These are phyloP conservation scores for Articulospora tetracladia DNA, from an alignment of 495 filamentous ascomycete genomes.

Conservation along the genomic window DNA sequence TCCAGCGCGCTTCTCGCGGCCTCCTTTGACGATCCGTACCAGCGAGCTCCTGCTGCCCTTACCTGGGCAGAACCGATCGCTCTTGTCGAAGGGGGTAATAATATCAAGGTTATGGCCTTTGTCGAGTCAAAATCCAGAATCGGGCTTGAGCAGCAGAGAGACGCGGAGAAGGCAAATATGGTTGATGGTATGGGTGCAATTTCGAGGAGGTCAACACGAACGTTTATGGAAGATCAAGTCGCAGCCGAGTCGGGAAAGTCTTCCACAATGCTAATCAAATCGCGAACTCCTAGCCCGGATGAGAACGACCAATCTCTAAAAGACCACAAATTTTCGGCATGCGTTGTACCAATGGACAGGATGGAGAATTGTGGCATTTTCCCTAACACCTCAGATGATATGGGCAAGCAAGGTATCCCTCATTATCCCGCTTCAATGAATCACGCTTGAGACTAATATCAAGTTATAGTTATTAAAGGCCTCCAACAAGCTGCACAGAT, in stretches of 20 bases:
- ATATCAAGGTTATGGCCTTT: background rate
- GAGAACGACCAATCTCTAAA: constrained; percentile 4
- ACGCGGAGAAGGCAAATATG: background rate
- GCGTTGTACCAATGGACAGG: constrained; percentile 8
- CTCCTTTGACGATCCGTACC: constrained; percentile 12
- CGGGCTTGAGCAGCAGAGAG: background rate
- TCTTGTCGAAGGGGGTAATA: background rate
- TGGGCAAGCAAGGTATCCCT: constrained; percentile 17
- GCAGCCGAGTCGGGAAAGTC: background rate
- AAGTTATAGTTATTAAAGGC: constrained; percentile 34
- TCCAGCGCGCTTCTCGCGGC: constrained; percentile 1
- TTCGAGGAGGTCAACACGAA: constrained; percentile 19
- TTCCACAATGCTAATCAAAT: background rate
- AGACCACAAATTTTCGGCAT: background rate
- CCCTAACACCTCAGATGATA: constrained; percentile 8
- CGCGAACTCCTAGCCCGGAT: constrained; percentile 1
- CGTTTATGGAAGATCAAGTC: constrained; percentile 15
- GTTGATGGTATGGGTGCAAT: background rate
- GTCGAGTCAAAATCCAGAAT: background rate
- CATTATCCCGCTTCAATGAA: background rate
- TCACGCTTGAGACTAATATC: constrained; percentile 21
- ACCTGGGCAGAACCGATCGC: background rate
- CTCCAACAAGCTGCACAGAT: constrained; percentile 8
- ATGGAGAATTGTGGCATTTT: constrained; percentile 11
- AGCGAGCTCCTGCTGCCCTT: background rate